Evolutionary conservation across 1,284 basidiomycete species (phyloP), one percentile per base, ranked within the genome.

Genomic region (Tremellales sp.): DNA sequence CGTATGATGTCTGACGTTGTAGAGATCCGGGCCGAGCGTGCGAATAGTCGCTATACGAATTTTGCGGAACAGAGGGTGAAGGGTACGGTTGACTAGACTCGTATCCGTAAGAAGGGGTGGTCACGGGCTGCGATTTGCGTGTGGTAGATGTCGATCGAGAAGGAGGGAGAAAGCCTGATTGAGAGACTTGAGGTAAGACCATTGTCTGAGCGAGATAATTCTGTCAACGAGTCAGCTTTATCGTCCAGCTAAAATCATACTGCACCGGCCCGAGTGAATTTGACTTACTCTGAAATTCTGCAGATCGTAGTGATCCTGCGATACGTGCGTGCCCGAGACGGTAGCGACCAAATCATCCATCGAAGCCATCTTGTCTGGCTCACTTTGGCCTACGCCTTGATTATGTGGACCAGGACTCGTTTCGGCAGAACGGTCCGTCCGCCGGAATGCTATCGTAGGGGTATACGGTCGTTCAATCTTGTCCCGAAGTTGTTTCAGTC

Each of bases 201-300:
- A 54, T 54, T 5, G 41, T 48, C 44, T 52, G 54, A 26, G 48
- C 41, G 19, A 53, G 46, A 27, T 51, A 57, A 19, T 54, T 49
- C 52, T 54, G 41, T 37, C 11, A 24, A 26, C 29, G 15, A 22
- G 36, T 49, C 17, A 45, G 40, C 17, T 39, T 33, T 33, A 10
- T 33, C 29, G 24, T 46, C 39, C 10, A 29, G 37, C 11, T 15
- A 49, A 24, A 26, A 21, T 7, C 13, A 25, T 26, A 7, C 22
- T 31, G 19, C 45, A 15, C 21, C 3, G 15, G 4, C 13, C 17
- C 23, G 12, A 19, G 25, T 25, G 40, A 37, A 40, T 22, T 24
- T 5, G 21, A 70, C 78, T 43, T 54, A 86, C 85, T 79, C 87
- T 86, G 10, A 72, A 57, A 31, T 60, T 62, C 48, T 64, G 60